Conservation (phyloP, 169 alveolate species). For the Babesia bovis region DNA sequence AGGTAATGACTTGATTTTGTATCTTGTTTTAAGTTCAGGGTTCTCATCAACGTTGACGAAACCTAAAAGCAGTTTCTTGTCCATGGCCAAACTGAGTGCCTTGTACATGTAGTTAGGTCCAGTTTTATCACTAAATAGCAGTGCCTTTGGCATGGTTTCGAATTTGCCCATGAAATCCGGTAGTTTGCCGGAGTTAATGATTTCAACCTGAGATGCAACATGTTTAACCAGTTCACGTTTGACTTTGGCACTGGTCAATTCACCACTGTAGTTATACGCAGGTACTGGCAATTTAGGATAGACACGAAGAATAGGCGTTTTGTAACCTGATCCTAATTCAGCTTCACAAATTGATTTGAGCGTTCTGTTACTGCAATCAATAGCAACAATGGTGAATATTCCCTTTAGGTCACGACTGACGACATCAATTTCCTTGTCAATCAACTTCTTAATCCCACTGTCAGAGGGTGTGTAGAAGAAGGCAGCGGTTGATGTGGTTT, state of each 20-base stretch:
- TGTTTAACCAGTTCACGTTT: conserved; percentile 55
- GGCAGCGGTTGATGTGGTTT: conserved; percentile 67
- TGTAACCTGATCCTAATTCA: conserved; percentile 64
- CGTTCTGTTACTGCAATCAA: conserved; percentile 65
- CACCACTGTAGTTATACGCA: conserved; percentile 57
- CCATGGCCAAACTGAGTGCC: conserved; percentile 73
- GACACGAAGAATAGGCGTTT: conserved; percentile 64
- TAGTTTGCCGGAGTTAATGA: conserved; percentile 61
- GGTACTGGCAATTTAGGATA: conserved; percentile 78
- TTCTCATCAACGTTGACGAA: conserved; percentile 72
- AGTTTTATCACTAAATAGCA: conserved; percentile 71
- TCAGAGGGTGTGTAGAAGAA: conserved; percentile 71
- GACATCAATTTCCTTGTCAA: conserved; percentile 63
- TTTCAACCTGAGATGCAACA: conserved; percentile 72
- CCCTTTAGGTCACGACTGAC: conserved; percentile 75
- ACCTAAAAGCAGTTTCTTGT: conserved; percentile 68
- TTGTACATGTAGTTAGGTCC: conserved; percentile 72
- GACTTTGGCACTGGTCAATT: conserved; percentile 27
- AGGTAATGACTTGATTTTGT: conserved; percentile 86
- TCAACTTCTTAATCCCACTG: conserved; percentile 60
- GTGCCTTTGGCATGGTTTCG: conserved; percentile 77
- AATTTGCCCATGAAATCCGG: conserved; percentile 70
- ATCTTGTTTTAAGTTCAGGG: conserved; percentile 80
- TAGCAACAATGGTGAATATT: conserved; percentile 63
- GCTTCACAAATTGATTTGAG: conserved; percentile 51